Base-by-base conservation (phyloP, 2,329 filamentous ascomycete species). In the Cladosporium sp. region DNA sequence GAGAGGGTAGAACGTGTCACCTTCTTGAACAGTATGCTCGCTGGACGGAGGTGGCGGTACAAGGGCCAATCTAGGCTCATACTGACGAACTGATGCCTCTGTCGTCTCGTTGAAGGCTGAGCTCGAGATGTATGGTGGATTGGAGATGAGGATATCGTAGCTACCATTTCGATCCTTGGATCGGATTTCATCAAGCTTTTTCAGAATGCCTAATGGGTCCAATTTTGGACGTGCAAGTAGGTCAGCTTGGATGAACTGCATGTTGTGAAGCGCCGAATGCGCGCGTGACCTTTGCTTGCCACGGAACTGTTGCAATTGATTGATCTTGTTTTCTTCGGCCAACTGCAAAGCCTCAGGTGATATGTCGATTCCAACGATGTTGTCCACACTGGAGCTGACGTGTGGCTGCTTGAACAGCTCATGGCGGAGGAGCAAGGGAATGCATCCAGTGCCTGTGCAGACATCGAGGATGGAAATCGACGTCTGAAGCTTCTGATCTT, bases 391-490 rank as follows among this genome's bases (percentile, higher is more conserved):
- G 22, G 28, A n/a, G 1, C n/a, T 7, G 90, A 64, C 0, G 62
- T 49, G 1, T 70, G 64, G 19, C 51, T 66, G 3, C 69, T 64
- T 44, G 32, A 66, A 69, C 58, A 91, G 80, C 9, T 86, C 78
- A 35, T 85, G 78, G 61, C 88, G 83, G 6, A 96, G 78, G 3
- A 90, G 81, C 8, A 97, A 80, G 0, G 91, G 83, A 61, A 97
- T 96, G 74, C 93, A 97, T 4, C 94, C 94, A 4, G 89, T 90
- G 9, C 94, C 94, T 0, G 91, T 92, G 72, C 94, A 97, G 28
- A 97, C 78, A 71, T 99, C 94, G 8, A 97, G 72, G 39, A 97
- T 77, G 12, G 79, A 81, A 12, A 95, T 65, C 15, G 67, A 60
- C 9, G 36, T 64, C 64, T 24, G 13, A 9, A 57, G 17, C 12